Evolutionary conservation across 2,329 filamentous ascomycete species (phyloP).

Genomic region (Fusarium sororula): DNA sequence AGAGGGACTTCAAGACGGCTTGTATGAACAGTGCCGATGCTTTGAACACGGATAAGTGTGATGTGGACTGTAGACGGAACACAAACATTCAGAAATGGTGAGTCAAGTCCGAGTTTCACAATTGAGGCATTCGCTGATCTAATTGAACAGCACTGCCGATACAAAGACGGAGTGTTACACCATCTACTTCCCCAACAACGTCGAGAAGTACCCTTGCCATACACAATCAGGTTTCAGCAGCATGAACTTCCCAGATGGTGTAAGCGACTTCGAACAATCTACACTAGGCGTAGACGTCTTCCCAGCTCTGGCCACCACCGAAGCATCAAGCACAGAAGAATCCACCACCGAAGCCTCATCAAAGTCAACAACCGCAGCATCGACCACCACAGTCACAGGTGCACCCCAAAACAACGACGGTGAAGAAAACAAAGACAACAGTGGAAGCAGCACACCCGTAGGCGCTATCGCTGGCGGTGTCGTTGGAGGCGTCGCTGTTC

Average conservation of each 20-base stretch:
- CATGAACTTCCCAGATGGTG: constrained; percentile 4
- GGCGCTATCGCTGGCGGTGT: constrained; percentile 30
- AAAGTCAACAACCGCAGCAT: background rate
- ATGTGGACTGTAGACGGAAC: constrained; percentile 21
- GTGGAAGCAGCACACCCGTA: background rate
- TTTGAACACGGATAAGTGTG: constrained; percentile 8
- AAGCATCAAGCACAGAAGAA: background rate
- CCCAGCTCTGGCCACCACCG: background rate
- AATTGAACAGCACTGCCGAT: constrained; percentile 4
- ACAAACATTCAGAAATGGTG: constrained; percentile 28
- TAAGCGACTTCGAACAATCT: background rate
- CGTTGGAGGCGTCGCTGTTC: constrained; percentile 18
- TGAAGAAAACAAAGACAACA: background rate
- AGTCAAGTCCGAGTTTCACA: background rate
- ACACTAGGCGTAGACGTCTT: constrained; percentile 5
- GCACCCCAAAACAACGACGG: background rate
- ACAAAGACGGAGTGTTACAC: constrained; percentile 14
- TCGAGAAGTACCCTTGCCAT: constrained; percentile 13
- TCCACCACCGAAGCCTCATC: background rate
- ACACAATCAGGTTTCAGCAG: constrained; percentile 11
- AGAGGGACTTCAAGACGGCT: constrained; percentile 6
- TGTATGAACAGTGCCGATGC: constrained; percentile 15
- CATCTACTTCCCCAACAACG: constrained; percentile 9
- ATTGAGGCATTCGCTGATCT: background rate
- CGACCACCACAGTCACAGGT: background rate